Conservation (phyloP, 805 yeast genomes). For the Sugiyamaella lignohabitans region DNA sequence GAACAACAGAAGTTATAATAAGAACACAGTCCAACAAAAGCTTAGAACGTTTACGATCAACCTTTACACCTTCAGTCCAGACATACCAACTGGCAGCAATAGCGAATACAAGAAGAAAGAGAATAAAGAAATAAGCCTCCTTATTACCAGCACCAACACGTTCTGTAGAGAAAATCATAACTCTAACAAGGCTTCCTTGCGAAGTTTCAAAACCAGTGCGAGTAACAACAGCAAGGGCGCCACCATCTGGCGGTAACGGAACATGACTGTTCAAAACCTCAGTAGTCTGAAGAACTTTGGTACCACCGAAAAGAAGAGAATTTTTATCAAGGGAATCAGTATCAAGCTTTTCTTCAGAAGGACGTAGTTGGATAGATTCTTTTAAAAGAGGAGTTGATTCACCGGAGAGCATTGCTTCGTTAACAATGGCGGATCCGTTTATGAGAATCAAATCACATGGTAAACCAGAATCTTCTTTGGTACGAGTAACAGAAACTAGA, state of each 20-base stretch:
- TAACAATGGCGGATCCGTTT: slow-evolving; percentile 90
- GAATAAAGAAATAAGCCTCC: slow-evolving; percentile 88
- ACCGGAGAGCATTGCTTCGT: slow-evolving; percentile 98
- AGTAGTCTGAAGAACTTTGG: slow-evolving; percentile 88
- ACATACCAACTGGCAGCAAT: slow-evolving; percentile 95
- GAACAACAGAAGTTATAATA: slow-evolving; percentile 95
- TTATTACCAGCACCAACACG: slow-evolving; percentile 93
- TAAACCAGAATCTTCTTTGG: slow-evolving; percentile 83
- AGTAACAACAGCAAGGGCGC: slow-evolving; percentile 83
- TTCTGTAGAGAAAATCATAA: slow-evolving; percentile 95
- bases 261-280: slow-evolving; percentile 45
- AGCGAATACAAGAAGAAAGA: slow-evolving; percentile 85
- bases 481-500: slow-evolving; percentile 73
- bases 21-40: slow-evolving; percentile 91
- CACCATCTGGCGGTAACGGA: slow-evolving; percentile 77
- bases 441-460: slow-evolving; percentile 88
- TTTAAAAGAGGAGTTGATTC: slow-evolving; percentile 95
- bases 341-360: slow-evolving; percentile 58
- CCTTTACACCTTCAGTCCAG: slow-evolving; percentile 93
- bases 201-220: slow-evolving; percentile 98
- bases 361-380: slow-evolving; percentile 83
- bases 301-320: slow-evolving; percentile 89
- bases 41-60: slow-evolving; percentile 94
- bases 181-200: slow-evolving; percentile 94
- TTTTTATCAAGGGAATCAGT: slow-evolving; percentile 84